Evolutionary conservation across 1,284 basidiomycete genomes (phyloP).

Genomic region (Ustilago nuda): DNA sequence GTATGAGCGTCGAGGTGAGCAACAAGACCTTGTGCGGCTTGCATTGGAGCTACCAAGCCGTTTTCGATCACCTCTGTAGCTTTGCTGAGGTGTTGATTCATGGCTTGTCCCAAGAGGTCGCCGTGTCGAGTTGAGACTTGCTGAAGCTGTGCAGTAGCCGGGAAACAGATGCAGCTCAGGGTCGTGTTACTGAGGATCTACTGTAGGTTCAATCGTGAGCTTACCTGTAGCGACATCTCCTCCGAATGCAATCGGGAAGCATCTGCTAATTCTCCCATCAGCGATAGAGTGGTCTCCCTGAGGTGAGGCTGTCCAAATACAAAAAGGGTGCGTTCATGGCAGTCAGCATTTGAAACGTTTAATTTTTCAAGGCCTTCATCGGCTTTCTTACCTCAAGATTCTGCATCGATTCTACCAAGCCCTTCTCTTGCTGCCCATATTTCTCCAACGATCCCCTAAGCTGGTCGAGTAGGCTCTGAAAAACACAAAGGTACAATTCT

Average conservation of each 20-base stretch:
- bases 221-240: slow-evolving; percentile 16
- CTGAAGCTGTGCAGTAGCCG: not conserved
- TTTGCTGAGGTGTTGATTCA: not conserved
- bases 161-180: not conserved
- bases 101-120: not conserved
- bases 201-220: not conserved
- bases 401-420: not conserved
- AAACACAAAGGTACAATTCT: no score
- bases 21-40: not conserved
- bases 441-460: not conserved
- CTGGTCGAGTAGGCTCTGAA: slow-evolving; percentile 7
- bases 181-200: not conserved
- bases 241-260: not conserved
- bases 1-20: not conserved
- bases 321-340: not conserved
- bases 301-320: slow-evolving; percentile 8
- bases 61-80: slow-evolving; percentile 1
- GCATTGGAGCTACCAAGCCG: slow-evolving; percentile 1
- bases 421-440: slow-evolving; percentile 1
- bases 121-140: slow-evolving; percentile 1
- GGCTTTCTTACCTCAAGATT: slow-evolving; percentile 9
- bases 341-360: not conserved
- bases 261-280: slow-evolving; percentile 1
- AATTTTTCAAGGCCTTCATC: not conserved
- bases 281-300: not conserved